Percentiles rank a stretch among this genome's conserved stretches.
Evolutionary conservation across 2,329 filamentous ascomycete species (phyloP).

Genomic region (Calonectria montana): DNA sequence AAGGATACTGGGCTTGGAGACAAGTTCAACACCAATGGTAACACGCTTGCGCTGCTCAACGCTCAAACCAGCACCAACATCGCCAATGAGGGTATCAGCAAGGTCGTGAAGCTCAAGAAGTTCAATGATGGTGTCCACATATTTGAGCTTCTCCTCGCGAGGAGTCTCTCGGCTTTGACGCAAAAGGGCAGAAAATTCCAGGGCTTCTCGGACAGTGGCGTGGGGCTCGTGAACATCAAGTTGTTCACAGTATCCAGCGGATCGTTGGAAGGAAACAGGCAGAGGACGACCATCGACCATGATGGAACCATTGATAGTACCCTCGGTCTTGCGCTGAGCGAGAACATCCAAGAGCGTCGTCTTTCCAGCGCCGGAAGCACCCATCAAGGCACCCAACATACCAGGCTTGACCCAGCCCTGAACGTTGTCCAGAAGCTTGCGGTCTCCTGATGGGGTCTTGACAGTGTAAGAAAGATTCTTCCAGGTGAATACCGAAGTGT

Average conservation of each 20-base stretch:
- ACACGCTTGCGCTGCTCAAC: conserved; percentile 66
- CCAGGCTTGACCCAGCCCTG: conserved; percentile 88
- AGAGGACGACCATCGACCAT: conserved; percentile 79
- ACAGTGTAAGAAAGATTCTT: conserved; percentile 79
- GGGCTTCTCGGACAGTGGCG: conserved; percentile 80
- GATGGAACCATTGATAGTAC: conserved; percentile 79
- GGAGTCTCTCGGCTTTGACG: conserved; percentile 75
- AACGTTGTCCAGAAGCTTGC: conserved; percentile 80
- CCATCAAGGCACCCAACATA: conserved; percentile 83
- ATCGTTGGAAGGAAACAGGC: conserved; percentile 80
- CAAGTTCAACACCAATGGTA: conserved; percentile 71
- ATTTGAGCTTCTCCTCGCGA: conserved; percentile 76
- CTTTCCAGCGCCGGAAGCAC: conserved; percentile 84
- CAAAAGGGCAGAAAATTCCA: conserved; percentile 79
- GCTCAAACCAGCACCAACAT: conserved; percentile 63
- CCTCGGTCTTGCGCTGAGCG: conserved; percentile 82
- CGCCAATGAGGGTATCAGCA: conserved; percentile 60
- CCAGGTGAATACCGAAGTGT: conserved; percentile 80
- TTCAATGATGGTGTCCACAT: conserved; percentile 84
- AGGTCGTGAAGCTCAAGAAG: conserved; percentile 62
- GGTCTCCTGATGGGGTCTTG: conserved; percentile 69
- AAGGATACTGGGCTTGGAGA: conserved; percentile 69
- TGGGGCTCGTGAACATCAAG: conserved; percentile 82
- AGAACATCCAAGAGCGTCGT: conserved; percentile 87
- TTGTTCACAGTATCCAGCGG: conserved; percentile 84